Base-by-base conservation (phyloP, 768 basidiomycete genomes). In the Tulasnella sp. region DNA sequence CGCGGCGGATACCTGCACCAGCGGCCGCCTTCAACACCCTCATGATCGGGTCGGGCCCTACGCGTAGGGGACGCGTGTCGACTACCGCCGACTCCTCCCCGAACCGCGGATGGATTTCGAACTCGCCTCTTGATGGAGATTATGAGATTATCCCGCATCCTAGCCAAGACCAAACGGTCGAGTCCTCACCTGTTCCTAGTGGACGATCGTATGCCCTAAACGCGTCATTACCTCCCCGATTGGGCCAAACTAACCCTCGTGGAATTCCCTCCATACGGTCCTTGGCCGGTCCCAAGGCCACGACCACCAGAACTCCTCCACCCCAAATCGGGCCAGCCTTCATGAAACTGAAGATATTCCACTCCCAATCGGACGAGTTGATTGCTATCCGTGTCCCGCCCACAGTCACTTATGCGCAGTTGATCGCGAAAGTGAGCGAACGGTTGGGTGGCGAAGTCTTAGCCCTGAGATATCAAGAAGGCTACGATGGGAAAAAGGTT, bases 281-380 rank as follows among this genome's bases (percentile, higher is more conserved):
- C n/a, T 77, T 58, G 34, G 52, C 48, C 19, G 58, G 48, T 12
- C 76, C 38, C 76, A 58, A 38, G 36, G 76, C 40, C 76, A 56
- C 34, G 76, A 38, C 76, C 34, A 34, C 38, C n/a, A n/a, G 19
- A 39, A n/a, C 39, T 40, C 46, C 3, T 31, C 27, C 73, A 19
- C n/a, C 38, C 75, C 31, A 76, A 31, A 27, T 36, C 76, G 46
- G 78, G 18, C 81, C 85, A 16, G 94, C 97, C 34, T 99, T 96
- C 86, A 89, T 99, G 82, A 99, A 99, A 87, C 98, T 99, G 87
- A 99, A 99, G 86, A 95, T 99, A 68, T 98, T 98, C 84, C 94
- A 98, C 86, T 91, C 94, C 52, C 88, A 92, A 78, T 92, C 95
- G 36, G 97, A 99, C 84, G 98, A 99, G 85, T 87, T 99, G 77